Evolutionary conservation across 2,329 filamentous ascomycete species (phyloP).

Genomic region (Chaetomiaceae sp.): DNA sequence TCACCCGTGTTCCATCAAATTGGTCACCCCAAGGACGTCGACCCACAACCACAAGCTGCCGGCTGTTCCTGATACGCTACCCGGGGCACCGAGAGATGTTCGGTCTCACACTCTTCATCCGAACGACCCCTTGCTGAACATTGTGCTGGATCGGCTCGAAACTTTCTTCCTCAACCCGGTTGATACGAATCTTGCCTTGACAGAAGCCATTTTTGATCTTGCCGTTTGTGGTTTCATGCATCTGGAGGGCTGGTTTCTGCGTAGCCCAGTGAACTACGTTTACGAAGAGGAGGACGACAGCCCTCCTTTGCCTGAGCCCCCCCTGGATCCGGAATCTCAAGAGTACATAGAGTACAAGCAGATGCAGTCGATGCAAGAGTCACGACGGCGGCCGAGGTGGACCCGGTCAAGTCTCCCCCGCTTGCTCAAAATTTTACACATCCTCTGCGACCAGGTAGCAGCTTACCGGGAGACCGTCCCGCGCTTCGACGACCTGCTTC

Average conservation of each 20-base stretch:
- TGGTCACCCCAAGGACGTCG: constrained; percentile 59
- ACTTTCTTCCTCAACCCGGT: constrained; percentile 87
- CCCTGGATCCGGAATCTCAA: constrained; percentile 38
- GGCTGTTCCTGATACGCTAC: constrained; percentile 51
- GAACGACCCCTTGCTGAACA: constrained; percentile 60
- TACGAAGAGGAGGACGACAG: constrained; percentile 46
- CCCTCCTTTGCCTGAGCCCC: constrained; percentile 41
- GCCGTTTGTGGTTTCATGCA: constrained; percentile 80
- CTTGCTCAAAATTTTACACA: constrained; percentile 55
- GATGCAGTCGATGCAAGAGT: constrained; percentile 46
- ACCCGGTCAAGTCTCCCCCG: constrained; percentile 45
- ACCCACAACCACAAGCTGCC: constrained; percentile 55
- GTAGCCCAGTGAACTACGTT: constrained; percentile 61
- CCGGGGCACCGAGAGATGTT: constrained; percentile 58
- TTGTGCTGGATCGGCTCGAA: constrained; percentile 65
- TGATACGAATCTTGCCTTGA: constrained; percentile 84
- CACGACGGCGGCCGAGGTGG: constrained; percentile 53
- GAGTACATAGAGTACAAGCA: constrained; percentile 41
- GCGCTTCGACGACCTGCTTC: constrained; percentile 68
- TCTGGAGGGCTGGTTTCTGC: constrained; percentile 85
- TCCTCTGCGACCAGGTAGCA: constrained; percentile 58
- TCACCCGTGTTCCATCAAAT: constrained; percentile 66
- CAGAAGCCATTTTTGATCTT: constrained; percentile 75
- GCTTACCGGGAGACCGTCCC: constrained; percentile 61
- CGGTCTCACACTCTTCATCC: constrained; percentile 57